A percentile compares a stretch with the other conserved stretches of the same genome.
Conservation (phyloP, 2,329 filamentous ascomycete genomes). For the Alternaria angustiovoidea region DNA sequence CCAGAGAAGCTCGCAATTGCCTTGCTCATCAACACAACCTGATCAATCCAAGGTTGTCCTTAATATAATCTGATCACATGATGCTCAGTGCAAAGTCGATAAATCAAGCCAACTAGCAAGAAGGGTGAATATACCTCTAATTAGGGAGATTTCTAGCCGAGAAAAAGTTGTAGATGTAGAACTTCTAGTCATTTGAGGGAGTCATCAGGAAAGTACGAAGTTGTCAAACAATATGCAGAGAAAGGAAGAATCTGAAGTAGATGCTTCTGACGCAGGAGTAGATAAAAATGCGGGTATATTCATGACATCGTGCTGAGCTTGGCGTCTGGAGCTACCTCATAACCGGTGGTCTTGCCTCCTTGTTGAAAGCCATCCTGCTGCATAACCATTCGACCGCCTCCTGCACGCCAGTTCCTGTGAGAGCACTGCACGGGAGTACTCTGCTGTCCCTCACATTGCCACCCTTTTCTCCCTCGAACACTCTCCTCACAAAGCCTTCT, state of each 20-base stretch:
- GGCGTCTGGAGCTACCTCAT: slow-evolving; percentile 70
- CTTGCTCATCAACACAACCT: too few species aligned
- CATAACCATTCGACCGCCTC: slow-evolving; percentile 98
- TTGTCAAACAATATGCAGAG: too few species aligned
- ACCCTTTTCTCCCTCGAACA: slow-evolving; percentile 94
- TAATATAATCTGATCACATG: too few species aligned
- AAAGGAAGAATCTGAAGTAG: neutral
- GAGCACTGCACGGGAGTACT: slow-evolving; percentile 89
- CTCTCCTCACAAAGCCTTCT: slow-evolving; percentile 92
- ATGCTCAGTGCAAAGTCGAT: too few species aligned
- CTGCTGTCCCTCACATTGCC: slow-evolving; percentile 86
- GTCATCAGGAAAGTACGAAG: too few species aligned
- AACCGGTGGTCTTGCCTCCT: slow-evolving; percentile 87
- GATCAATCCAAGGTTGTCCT: too few species aligned
- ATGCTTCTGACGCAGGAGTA: neutral
- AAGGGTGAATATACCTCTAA: too few species aligned
- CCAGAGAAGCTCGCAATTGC: neutral
- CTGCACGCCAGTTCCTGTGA: slow-evolving; percentile 82
- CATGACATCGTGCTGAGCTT: neutral
- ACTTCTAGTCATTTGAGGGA: too few species aligned
- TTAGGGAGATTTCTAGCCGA: too few species aligned
- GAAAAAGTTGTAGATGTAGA: too few species aligned
- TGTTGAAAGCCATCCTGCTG: slow-evolving; percentile 94
- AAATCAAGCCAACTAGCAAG: too few species aligned
- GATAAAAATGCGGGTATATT: slow-evolving; percentile 9